Evolutionary conservation across 257 asterid species (phyloP), one percentile per base, ranked within the genome.

Genomic region (Salvia miltiorrhiza): DNA sequence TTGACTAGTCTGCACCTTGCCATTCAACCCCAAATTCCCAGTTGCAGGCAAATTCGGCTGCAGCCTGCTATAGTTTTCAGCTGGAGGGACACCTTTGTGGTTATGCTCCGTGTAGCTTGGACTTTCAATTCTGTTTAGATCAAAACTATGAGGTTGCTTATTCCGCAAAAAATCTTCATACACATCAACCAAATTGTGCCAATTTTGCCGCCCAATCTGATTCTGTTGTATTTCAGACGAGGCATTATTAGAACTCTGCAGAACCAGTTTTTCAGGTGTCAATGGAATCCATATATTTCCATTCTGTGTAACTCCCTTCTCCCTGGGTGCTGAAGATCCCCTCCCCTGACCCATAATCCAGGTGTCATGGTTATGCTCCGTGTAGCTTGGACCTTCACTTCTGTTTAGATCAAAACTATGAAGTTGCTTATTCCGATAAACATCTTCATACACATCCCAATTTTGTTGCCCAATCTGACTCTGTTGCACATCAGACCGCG

Each of bases 311-410:
- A 69, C 76, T 33, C 76, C 80, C 48, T 83, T 80, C 54, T 68
- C 86, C 69, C 20, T 73, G 75, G 83, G 83, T 68, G 73, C 57
- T 26, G 77, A 65, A 67, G 73, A 78, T 48, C 80, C 83, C 61
- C 79, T 85, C 80, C 89, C 90, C 78, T 67, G 76, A 76, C 78
- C 81, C 95, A 90, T 90, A 66, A 39, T 74, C 33, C 58, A 7
- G 19, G 3, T 9, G 43, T 30, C 35, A 4, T 32, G 17, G 55
- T 33, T 65, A 54, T 72, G 71, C 61, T 62, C 78, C 35, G 33
- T 55, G 58, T 2, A 43, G 70, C 59, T 69, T 13, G 60, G 64
- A 57, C 65, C 59, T 43, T 35, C 60, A 44, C 33, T 26, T 33
- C 16, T 17, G 32, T 49, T 49, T 30, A 54, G 78, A 67, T 63